Evolutionary conservation across 2,329 filamentous ascomycete species (phyloP).

Genomic region (Pseudogymnoascus sp.): DNA sequence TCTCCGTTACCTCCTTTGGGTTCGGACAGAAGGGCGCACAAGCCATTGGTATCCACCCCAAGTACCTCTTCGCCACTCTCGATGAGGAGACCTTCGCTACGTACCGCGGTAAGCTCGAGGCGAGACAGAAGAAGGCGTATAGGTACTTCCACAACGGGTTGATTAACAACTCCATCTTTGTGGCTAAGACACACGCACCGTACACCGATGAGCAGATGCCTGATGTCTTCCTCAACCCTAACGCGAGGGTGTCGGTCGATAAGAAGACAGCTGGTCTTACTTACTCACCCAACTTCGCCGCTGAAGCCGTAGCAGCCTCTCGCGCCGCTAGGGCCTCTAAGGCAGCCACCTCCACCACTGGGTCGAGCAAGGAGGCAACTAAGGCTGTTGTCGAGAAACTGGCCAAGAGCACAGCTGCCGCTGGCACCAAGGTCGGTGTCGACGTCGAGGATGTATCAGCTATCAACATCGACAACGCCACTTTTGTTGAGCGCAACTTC

Average conservation of each 20-base stretch:
- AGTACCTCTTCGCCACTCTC: conserved; percentile 90
- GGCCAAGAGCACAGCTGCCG: conserved; percentile 53
- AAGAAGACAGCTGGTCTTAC: conserved; percentile 77
- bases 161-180: conserved; percentile 96
- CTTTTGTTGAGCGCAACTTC: conserved; percentile 92
- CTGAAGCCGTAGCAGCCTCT: conserved; percentile 33
- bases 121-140: conserved; percentile 97
- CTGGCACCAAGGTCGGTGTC: conserved; percentile 77
- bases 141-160: conserved; percentile 97
- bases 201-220: conserved; percentile 84
- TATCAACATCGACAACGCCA: conserved; percentile 89
- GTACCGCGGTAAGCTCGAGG: conserved; percentile 83
- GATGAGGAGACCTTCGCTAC: conserved; percentile 74
- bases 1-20: conserved; percentile 97
- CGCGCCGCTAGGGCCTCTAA: conserved; percentile 55
- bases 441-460: conserved; percentile 85
- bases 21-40: conserved; percentile 99
- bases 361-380: conserved; percentile 47
- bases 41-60: conserved; percentile 92
- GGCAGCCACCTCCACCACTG: conserved; percentile 46
- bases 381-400: conserved; percentile 71
- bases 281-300: conserved; percentile 62
- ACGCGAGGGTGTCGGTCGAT: conserved; percentile 75
- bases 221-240: conserved; percentile 87
- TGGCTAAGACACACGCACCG: conserved; percentile 85